These are phyloP conservation scores for Whalleya microplaca DNA, from an alignment of 2,329 filamentous ascomycete genomes.

Conservation along the genomic window DNA sequence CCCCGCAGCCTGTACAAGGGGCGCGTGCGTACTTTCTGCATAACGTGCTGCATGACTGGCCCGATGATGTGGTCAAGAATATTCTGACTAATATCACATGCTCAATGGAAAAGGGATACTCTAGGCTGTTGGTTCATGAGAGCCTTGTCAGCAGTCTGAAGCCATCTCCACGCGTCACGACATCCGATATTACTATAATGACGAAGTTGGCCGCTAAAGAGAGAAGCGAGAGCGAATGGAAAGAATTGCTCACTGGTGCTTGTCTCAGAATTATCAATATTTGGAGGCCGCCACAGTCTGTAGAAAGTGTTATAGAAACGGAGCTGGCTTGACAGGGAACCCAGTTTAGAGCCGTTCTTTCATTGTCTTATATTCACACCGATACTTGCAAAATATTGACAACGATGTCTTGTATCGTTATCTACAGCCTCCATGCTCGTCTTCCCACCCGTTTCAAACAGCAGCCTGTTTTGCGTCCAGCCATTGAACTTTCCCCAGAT, in stretches of 20 bases:
- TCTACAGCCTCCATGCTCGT: slow-evolving; percentile 50
- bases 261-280: slow-evolving; percentile 38
- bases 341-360: background rate
- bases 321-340: slow-evolving; percentile 22
- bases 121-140: slow-evolving; percentile 42
- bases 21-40: slow-evolving; percentile 38
- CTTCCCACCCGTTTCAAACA: slow-evolving; percentile 47
- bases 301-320: slow-evolving; percentile 38
- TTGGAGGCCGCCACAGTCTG: slow-evolving; percentile 33
- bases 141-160: slow-evolving; percentile 37
- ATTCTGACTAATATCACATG: slow-evolving; percentile 31
- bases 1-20: slow-evolving; percentile 43
- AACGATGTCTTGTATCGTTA: slow-evolving; percentile 44
- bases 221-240: slow-evolving; percentile 39
- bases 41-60: slow-evolving; percentile 40
- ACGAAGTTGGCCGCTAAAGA: slow-evolving; percentile 37
- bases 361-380: slow-evolving; percentile 52
- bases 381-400: slow-evolving; percentile 54
- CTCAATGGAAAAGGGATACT: slow-evolving; percentile 39
- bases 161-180: slow-evolving; percentile 36
- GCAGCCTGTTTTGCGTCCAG: slow-evolving; percentile 40
- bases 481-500: slow-evolving; percentile 31
- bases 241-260: slow-evolving; percentile 26
- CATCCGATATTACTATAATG: slow-evolving; percentile 43
- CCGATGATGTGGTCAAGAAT: slow-evolving; percentile 22